Evolutionary conservation across 305 asterid genomes (phyloP), one percentile per base, ranked within the genome.

Genomic region (Rubia tinctorum): DNA sequence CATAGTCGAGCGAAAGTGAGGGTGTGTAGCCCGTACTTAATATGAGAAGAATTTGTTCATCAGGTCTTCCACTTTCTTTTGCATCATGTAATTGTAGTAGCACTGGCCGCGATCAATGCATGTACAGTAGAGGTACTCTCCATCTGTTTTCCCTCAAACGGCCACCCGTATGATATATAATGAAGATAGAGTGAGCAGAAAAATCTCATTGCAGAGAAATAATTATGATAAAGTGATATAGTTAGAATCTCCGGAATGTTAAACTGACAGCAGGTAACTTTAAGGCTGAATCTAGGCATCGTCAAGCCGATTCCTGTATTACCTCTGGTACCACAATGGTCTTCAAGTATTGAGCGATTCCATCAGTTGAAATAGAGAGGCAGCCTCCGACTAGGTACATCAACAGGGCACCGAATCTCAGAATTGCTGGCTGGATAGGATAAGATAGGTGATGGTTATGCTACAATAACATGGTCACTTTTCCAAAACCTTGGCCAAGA

Each of bases 381-480:
- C 62, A 93, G 91, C 77, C 86, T 91, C 75, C 88, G 88, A 76
- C 98, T 96, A 7, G 98, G 98, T 51, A 93, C 87, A 73, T 93
- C 98, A 56, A 93, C 95, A 67, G 91, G 75, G 49, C 98, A 91
- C 17, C 97, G 95, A n/a, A 89, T 74, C 82, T 88, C 97, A 7
- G 89, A 81, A 81, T 93, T 83, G 80, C 96, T 91, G 71, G 89
- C 90, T 25, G 89, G 96, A 75, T 93, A 93, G 83, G 89, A 91
- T 80, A 93, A 83, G 83, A 93, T 87, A 25, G 97, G 93, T 10
- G 97, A 93, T 45, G 97, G 98, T 59, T 93, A 95, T 14, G 83
- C 95, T 77, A 93, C 83, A 73, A 91, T 77, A 73, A 93, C 97
- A 78, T 91, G 97, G 47, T 96, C 96, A 4, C 89, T 96, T 89